Base-by-base conservation (phyloP, 371 early-diverging fungal species). In the Rhizopus sp. region DNA sequence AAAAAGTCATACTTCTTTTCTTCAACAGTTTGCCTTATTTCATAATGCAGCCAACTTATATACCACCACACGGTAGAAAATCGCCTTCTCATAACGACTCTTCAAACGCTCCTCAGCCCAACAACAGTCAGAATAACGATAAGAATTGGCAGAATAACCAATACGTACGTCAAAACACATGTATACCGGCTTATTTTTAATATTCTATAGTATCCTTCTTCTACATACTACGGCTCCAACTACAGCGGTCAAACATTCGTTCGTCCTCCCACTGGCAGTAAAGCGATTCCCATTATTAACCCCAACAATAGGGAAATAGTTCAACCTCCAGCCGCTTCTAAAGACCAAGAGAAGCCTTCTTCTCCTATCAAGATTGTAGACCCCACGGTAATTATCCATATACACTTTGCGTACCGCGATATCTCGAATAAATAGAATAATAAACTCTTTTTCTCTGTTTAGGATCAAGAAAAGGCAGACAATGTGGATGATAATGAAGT, bases 241-340 rank as follows among this genome's bases (percentile, higher is more conserved):
- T 80, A 72, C 41, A 54, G 45, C 9, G 59, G 63, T 13, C 75
- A 68, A 48, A 54, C 74, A 23, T 84, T 82, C 59, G 73, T 78
- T 8, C 80, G 77, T 55, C 70, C 71, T 50, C 77, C 72, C 38
- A 75, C 68, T 50, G 66, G 57, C 12, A 78, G 68, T 49, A 82
- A 72, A 59, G 77, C 81, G n/a, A 86, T 89, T 57, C 78, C 80
- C 45, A 93, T 93, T 62, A 84, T 88, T 50, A 81, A 91, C 62
- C 93, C 93, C 0, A 75, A 79, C 3, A 90, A 90, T 31, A 85
- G 80, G 63, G 73, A 85, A 53, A 86, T 87, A 47, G 80, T 89
- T 60, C 80, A 85, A 62, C 67, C 85, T 55, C 50, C 29, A 17
- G 30, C 30, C 54, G 52, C 51, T 29, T 44, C 9, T 7, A 38